Percentiles rank a stretch among this genome's conserved stretches.
Conservation (phyloP, 805 yeast genomes). For the Wickerhamomyces mucosus region DNA sequence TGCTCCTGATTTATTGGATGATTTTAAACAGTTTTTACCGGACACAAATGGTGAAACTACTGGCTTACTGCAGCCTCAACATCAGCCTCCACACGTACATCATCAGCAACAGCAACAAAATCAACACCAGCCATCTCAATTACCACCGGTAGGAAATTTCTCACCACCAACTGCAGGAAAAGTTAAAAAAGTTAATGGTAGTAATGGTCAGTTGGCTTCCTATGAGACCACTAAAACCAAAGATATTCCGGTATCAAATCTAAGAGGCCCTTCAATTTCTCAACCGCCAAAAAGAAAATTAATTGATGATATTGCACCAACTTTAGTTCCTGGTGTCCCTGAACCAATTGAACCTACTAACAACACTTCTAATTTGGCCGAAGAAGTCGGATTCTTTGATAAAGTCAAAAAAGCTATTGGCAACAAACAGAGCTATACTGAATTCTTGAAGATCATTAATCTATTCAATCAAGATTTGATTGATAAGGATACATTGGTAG, state of each 20-base stretch:
- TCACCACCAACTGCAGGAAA: conserved; percentile 49
- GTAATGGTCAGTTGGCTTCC: conserved; percentile 6
- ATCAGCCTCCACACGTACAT: conserved; percentile 15
- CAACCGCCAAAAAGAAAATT: conserved; percentile 11
- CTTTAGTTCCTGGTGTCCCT: conserved; percentile 76
- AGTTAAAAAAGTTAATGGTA: conserved; percentile 10
- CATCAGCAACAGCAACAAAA: conserved; percentile 17
- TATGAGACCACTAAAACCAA: conserved; percentile 18
- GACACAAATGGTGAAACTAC: conserved; percentile 35
- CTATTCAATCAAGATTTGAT: conserved; percentile 86
- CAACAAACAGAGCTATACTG: conserved; percentile 83
- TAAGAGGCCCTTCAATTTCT: conserved; percentile 23
- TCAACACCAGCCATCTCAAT: conserved; percentile 26
- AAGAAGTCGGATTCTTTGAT: conserved; percentile 87
- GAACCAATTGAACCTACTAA: conserved; percentile 62
- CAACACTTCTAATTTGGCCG: conserved; percentile 54
- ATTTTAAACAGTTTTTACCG: conserved; percentile 91
- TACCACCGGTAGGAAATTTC: conserved; percentile 86
- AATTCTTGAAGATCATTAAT: conserved; percentile 81
- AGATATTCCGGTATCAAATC: conserved; percentile 25
- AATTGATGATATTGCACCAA: conserved; percentile 39
- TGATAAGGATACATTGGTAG: conserved; percentile 73
- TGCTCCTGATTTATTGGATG: conserved; percentile 91
- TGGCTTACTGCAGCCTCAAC: conserved; percentile 14
- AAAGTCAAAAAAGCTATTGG: conserved; percentile 82